Percentiles rank a stretch among this genome's conserved stretches.
phyloP scores from a whole-genome alignment of 805 yeast genomes.

The Lipomyces oligophaga region DNA sequence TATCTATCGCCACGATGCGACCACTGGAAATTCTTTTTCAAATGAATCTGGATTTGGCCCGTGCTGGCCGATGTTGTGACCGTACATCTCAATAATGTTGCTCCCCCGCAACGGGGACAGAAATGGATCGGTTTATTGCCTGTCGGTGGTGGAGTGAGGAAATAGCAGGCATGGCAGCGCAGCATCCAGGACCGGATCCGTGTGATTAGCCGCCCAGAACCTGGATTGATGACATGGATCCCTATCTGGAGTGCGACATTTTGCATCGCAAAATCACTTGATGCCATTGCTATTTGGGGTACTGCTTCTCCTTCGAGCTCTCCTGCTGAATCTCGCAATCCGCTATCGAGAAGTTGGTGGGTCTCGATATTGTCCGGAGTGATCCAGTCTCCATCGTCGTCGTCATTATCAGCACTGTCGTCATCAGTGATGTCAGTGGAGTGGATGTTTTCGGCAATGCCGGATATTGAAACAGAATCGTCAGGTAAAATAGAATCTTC shows the following conservation, averaged over 20 bases:
- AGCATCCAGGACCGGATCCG: constrained; percentile 88
- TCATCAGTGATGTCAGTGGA: constrained; percentile 16
- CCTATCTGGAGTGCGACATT: constrained; percentile 92
- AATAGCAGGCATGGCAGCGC: constrained; percentile 96
- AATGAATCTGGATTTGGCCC: constrained; percentile 81
- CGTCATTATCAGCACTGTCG: constrained; percentile 59
- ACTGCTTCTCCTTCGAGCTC: constrained; percentile 44
- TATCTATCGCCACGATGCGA: constrained; percentile 78
- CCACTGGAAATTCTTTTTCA: constrained; percentile 93
- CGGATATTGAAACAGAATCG: constrained; percentile 3
- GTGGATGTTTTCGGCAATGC: constrained; percentile 25
- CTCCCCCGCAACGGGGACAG: constrained; percentile 94
- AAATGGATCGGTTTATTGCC: constrained; percentile 64
- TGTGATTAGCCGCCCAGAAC: constrained; percentile 79
- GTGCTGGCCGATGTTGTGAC: constrained; percentile 51
- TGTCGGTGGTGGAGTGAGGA: constrained; percentile 73
- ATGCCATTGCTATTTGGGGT: constrained; percentile 78
- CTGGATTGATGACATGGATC: constrained; percentile 74
- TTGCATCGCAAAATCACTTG: constrained; percentile 97
- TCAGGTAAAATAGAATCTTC: neutral
- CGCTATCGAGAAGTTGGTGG: constrained; percentile 56
- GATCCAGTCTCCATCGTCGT: constrained; percentile 88
- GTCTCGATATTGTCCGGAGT: constrained; percentile 79
- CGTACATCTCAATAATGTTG: constrained; percentile 81
- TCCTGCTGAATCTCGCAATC: constrained; percentile 43